A percentile compares a stretch with the other conserved stretches of the same genome.
phyloP scores from a whole-genome alignment of 2,329 filamentous ascomycete species.

The Passalora sequoiae region DNA sequence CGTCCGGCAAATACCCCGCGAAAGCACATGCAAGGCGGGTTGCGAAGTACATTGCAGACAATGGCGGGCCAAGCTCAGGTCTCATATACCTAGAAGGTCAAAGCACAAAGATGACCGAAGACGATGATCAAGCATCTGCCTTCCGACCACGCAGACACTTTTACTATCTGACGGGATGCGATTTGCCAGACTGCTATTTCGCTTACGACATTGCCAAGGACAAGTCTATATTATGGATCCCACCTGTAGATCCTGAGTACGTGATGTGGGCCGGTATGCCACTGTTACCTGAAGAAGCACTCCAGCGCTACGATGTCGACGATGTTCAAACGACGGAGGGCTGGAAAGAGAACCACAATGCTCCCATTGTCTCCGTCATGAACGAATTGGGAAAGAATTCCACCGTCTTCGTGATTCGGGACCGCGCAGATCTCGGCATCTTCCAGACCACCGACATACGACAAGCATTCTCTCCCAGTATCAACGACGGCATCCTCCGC shows the following conservation, averaged over 20 bases:
- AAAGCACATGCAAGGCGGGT: slow-evolving; percentile 82
- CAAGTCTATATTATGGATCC: slow-evolving; percentile 83
- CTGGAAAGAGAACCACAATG: slow-evolving; percentile 63
- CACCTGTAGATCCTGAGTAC: slow-evolving; percentile 76
- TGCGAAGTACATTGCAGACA: slow-evolving; percentile 66
- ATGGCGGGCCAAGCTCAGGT: slow-evolving; percentile 61
- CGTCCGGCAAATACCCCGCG: slow-evolving; percentile 63
- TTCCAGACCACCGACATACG: slow-evolving; percentile 54
- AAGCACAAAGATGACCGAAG: slow-evolving; percentile 74
- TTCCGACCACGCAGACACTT: slow-evolving; percentile 70
- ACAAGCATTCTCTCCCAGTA: slow-evolving; percentile 61
- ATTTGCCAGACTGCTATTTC: slow-evolving; percentile 73
- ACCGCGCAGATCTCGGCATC: slow-evolving; percentile 54
- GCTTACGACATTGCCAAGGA: slow-evolving; percentile 73
- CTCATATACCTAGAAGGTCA: slow-evolving; percentile 86
- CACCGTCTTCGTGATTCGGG: slow-evolving; percentile 69
- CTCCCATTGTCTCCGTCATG: slow-evolving; percentile 46
- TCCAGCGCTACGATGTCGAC: slow-evolving; percentile 56
- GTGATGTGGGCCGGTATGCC: slow-evolving; percentile 98
- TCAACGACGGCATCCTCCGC: slow-evolving; percentile 54
- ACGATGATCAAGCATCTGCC: slow-evolving; percentile 76
- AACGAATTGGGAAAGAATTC: slow-evolving; percentile 30
- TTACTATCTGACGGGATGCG: slow-evolving; percentile 88
- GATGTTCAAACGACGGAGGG: slow-evolving; percentile 51
- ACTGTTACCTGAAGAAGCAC: slow-evolving; percentile 67